Evolutionary conservation across 495 filamentous ascomycete species (phyloP).

Genomic region (Haplographium delicatum): DNA sequence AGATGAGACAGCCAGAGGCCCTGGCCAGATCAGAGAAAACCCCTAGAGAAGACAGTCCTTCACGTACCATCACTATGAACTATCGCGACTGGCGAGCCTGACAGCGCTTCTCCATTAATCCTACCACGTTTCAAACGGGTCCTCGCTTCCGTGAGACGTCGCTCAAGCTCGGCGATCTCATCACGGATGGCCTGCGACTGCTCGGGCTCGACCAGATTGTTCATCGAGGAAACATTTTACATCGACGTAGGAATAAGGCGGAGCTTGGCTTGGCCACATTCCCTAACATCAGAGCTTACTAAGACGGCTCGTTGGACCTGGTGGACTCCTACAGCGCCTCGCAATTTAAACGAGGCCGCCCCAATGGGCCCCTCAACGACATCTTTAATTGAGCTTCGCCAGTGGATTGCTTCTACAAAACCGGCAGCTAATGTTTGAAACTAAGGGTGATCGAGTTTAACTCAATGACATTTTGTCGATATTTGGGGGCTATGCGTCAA

Average conservation of each 20-base stretch:
- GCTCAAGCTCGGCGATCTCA: constrained; percentile 50
- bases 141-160: constrained; percentile 38
- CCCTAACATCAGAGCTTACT: no score
- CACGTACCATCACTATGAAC: constrained; percentile 13
- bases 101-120: not conserved
- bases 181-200: constrained; percentile 34
- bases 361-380: no score
- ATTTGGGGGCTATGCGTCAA: not conserved
- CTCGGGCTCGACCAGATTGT: constrained; percentile 7
- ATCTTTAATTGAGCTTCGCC: not conserved
- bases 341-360: no score
- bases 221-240: constrained; percentile 18
- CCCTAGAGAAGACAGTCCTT: not conserved
- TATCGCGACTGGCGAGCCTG: constrained; percentile 12
- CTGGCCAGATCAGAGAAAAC: constrained; percentile 14
- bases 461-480: not conserved
- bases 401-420: not conserved
- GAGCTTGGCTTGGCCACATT: not conserved
- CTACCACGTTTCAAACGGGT: constrained; percentile 20
- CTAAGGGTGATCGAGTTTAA: no score
- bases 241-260: not conserved
- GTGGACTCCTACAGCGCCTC: no score
- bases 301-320: no score
- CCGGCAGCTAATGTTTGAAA: no score
- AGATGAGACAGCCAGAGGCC: constrained; percentile 20